Percentiles rank a stretch among this genome's conserved stretches.
phyloP scores from a whole-genome alignment of 2,329 filamentous ascomycete species.

The Pseudogymnoascus sp. region DNA sequence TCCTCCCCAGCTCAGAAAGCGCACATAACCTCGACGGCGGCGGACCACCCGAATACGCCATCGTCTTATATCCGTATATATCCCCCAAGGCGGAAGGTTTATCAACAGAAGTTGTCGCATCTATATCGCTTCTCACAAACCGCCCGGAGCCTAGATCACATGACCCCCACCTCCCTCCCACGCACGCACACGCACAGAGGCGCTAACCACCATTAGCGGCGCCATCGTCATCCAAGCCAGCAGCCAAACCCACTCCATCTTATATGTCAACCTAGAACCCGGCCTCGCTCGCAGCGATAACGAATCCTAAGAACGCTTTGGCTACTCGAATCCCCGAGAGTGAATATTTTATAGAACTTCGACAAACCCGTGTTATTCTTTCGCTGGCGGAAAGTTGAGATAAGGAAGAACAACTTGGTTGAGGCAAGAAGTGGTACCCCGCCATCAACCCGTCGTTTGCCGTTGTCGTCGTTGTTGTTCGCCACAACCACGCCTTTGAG shows the following conservation, averaged over 20 bases:
- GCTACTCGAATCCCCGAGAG: too few relatives aligned
- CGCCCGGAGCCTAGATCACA: not conserved
- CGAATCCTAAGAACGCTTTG: too few relatives aligned
- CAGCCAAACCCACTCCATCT: not conserved
- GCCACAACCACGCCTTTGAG: too few relatives aligned
- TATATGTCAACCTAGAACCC: not conserved
- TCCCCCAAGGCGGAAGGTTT: too few relatives aligned
- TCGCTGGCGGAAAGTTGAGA: too few relatives aligned
- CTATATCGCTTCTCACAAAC: too few relatives aligned
- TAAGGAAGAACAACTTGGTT: too few relatives aligned
- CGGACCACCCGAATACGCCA: slow-evolving; percentile 17
- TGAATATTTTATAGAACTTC: too few relatives aligned
- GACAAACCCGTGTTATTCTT: too few relatives aligned
- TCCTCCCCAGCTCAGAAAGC: slow-evolving; percentile 23
- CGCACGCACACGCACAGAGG: not conserved
- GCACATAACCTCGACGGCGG: slow-evolving; percentile 21
- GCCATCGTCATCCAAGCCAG: not conserved
- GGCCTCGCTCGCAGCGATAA: not conserved
- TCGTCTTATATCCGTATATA: slow-evolving; percentile 3
- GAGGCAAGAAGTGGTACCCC: not conserved
- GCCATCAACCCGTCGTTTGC: not conserved
- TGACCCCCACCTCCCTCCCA: too few relatives aligned
- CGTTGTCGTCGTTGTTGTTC: too few relatives aligned
- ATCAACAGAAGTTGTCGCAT: too few relatives aligned
- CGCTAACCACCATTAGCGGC: not conserved